A percentile compares a stretch with the other conserved stretches of the same genome.
Conservation (phyloP, 805 yeast species). For the Sugiyamaella chiloensis region DNA sequence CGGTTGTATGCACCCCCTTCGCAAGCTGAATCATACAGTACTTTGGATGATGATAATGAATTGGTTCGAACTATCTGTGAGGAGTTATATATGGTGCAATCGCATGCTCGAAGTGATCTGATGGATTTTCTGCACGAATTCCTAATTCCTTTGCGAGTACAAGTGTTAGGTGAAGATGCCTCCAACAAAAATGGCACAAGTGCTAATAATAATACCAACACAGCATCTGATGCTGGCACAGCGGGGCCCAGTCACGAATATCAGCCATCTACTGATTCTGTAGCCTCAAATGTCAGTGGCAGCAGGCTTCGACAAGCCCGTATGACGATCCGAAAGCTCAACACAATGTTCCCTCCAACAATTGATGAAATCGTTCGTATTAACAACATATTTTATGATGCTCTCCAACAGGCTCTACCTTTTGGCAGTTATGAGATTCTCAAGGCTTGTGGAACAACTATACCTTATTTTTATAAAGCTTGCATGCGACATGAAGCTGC, state of each 20-base stretch:
- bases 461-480: conserved; percentile 91
- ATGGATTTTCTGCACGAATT: conserved; percentile 76
- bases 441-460: conserved; percentile 73
- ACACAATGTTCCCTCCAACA: conserved; percentile 87
- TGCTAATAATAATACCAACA: too few species aligned
- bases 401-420: conserved; percentile 62
- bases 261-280: neutral
- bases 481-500: conserved; percentile 95
- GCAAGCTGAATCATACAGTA: conserved; percentile 11
- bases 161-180: conserved; percentile 47
- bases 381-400: conserved; percentile 77
- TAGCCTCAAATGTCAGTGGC: neutral
- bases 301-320: neutral
- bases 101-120: conserved; percentile 65
- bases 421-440: conserved; percentile 74
- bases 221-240: too few species aligned
- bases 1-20: conserved; percentile 63
- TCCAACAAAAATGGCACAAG: neutral
- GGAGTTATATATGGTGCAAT: conserved; percentile 70
- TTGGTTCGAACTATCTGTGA: conserved; percentile 51
- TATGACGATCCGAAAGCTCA: conserved; percentile 61
- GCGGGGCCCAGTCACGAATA: conserved; percentile 1
- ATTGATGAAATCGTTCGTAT: conserved; percentile 90
- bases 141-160: conserved; percentile 72
- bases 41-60: conserved; percentile 33